Base-by-base conservation (phyloP, 805 yeast genomes). In the Babjeviella inositovora region DNA sequence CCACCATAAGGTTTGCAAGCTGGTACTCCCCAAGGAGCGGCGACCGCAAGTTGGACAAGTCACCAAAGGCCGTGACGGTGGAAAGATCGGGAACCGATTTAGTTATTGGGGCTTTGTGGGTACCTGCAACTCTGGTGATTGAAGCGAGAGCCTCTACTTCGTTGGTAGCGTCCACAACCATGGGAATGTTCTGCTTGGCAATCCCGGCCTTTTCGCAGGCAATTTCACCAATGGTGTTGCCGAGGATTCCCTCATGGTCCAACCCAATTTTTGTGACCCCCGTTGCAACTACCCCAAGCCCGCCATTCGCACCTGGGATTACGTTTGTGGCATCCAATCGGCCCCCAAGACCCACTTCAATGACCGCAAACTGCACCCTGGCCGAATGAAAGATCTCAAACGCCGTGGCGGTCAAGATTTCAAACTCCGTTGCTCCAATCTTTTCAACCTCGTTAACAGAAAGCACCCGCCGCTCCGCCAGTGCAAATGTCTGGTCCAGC, bases 311-410 rank as follows among this genome's bases (percentile, higher is more conserved):
- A 5, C 30, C 29, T 11, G 26, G 17, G 13, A 28, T 25, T 0
- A 79, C 79, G 49, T 87, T 87, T 0, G 98, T 87, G 2, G 96
- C 81, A 46, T 87, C 98, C 8, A 70, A 42, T 19, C 77, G 46
- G 0, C 98, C 98, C 3, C 98, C 98, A 5, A 90, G 51, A 0
- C 98, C 98, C 4, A 84, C 96, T 44, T 87, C 98, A n/a, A 87
- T 47, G 1, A 87, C 68, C 1, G 93, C 95, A 25, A 76, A 49
- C 13, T 74, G 70, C 5, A 84, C 75, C 2, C 58, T 45, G 20
- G 56, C 54, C 7, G 59, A 37, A 18, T 57, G 56, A 43, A 90
- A 90, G 13, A 81, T 64, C 34, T 74, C 65, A 35, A 82, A 70
- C 2, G 96, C 97, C 0, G 77, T 68, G 12, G 84, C 87, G 0